Evolutionary conservation across 2,329 filamentous ascomycete species (phyloP).

Genomic region (Mollisia scopiformis): DNA sequence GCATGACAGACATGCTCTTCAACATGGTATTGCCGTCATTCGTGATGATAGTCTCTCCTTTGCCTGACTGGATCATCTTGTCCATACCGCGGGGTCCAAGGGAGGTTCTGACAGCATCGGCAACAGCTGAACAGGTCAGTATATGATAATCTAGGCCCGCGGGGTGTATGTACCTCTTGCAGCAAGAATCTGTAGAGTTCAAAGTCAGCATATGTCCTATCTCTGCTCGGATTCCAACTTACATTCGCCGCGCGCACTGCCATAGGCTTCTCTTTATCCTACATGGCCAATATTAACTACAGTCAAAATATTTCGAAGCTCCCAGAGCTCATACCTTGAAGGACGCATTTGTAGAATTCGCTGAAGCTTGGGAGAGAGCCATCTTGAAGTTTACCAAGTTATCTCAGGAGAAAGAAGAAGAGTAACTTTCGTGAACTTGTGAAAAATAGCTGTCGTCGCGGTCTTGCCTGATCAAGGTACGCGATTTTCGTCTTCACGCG

Average conservation of each 20-base stretch:
- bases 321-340: slow-evolving; percentile 58
- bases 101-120: slow-evolving; percentile 96
- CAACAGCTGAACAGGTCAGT: slow-evolving; percentile 68
- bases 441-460: slow-evolving; percentile 28
- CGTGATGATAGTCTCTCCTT: slow-evolving; percentile 94
- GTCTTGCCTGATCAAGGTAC: slow-evolving; percentile 22
- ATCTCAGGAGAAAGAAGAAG: slow-evolving; percentile 15
- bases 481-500: slow-evolving; percentile 27
- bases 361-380: slow-evolving; percentile 41
- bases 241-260: slow-evolving; percentile 89
- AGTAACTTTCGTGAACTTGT: slow-evolving; percentile 12
- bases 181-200: slow-evolving; percentile 68
- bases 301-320: slow-evolving; percentile 23
- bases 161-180: slow-evolving; percentile 72
- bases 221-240: background rate
- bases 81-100: slow-evolving; percentile 84
- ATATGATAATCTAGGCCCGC: background rate
- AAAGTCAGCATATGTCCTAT: background rate
- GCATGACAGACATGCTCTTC: slow-evolving; percentile 98
- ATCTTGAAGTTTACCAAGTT: slow-evolving; percentile 43
- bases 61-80: slow-evolving; percentile 66
- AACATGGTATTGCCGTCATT: slow-evolving; percentile 99
- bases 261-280: slow-evolving; percentile 97
- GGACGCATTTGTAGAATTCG: slow-evolving; percentile 60
- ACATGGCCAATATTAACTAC: slow-evolving; percentile 31